Base-by-base conservation (phyloP, 805 yeast genomes). In the Spathaspora arborariae region DNA sequence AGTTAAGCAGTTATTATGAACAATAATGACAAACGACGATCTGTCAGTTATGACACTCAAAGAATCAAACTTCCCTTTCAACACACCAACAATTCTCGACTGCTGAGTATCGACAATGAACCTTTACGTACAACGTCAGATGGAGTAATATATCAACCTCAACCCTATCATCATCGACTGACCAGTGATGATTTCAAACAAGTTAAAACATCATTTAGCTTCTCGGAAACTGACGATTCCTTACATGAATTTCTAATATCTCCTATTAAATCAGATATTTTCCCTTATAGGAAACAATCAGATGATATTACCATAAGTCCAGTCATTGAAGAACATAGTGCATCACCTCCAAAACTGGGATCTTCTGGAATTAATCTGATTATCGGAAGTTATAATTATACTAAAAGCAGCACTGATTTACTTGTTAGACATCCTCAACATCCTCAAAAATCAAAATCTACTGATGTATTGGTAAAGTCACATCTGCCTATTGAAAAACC, bases 321-420 rank as follows among this genome's bases (percentile, higher is more conserved):
- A 11, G 56, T 54, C 9, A 19, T 48, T 11, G 59, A 55, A n/a
- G 38, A 24, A 35, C n/a, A n/a, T n/a, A 48, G 30, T 48, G 48
- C 18, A 38, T 30, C 11, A 36, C 21, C 36, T n/a, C 30, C 35
- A 44, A 37, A 35, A 37, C 39, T 43, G 19, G 26, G 19, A 10
- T 51, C 51, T 33, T 34, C 30, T 3, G 27, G 10, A 58, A 57
- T 63, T 2, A 65, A 63, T 20, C 63, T 57, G 57, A 59, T 65
- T 9, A 56, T 64, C 19, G 63, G 64, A n/a, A 55, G 57, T 20
- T 65, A 64, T 45, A 56, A 62, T 39, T 58, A 60, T 48, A 61
- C 63, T 41, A 56, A 52, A 41, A 63, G 63, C 27, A 54, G 61
- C 8, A 39, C 56, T 1, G 58, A 54, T 3, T 33, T 50, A 13